Conservation (phyloP, 768 basidiomycete species). For the Leccinum truebloodii region DNA sequence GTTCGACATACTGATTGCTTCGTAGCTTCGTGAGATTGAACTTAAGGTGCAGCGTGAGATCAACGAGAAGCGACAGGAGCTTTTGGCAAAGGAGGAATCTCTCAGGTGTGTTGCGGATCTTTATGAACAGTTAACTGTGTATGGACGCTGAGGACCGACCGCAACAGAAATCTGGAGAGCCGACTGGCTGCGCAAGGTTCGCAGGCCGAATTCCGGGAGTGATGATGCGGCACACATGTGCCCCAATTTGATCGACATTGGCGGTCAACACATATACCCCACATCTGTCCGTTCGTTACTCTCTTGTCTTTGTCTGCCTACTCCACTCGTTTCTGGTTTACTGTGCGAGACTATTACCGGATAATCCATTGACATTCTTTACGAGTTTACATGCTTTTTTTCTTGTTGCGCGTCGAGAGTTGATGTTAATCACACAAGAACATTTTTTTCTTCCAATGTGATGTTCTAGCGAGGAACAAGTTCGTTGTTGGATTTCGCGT, state of each 20-base stretch:
- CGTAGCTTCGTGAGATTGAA: constrained; percentile 92
- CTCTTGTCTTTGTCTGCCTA: constrained; percentile 39
- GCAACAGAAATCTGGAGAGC: constrained; percentile 78
- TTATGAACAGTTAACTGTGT: not conserved
- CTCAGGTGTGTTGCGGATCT: constrained; percentile 57
- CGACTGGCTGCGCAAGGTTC: constrained; percentile 89
- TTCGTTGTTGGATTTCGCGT: constrained; percentile 6
- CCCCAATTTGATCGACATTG: constrained; percentile 24
- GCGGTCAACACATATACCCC: constrained; percentile 37
- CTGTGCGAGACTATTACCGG: constrained; percentile 36
- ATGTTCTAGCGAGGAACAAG: constrained; percentile 4
- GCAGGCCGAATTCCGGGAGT: constrained; percentile 76
- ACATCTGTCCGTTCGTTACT: constrained; percentile 35
- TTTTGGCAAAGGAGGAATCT: constrained; percentile 94
- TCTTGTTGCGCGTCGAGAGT: constrained; percentile 27
- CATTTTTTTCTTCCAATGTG: constrained; percentile 12
- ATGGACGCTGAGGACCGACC: not conserved
- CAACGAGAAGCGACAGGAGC: constrained; percentile 94
- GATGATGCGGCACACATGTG: constrained; percentile 29
- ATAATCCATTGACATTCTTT: constrained; percentile 41
- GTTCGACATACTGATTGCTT: constrained; percentile 15
- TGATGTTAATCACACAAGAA: constrained; percentile 26
- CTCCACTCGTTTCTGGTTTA: constrained; percentile 35
- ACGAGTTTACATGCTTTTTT: constrained; percentile 29
- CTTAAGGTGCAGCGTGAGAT: constrained; percentile 98